Evolutionary conservation across 1,139 yeast genomes (phyloP), one percentile per base, ranked within the genome.

Genomic region (Tardiomyces depauwii): DNA sequence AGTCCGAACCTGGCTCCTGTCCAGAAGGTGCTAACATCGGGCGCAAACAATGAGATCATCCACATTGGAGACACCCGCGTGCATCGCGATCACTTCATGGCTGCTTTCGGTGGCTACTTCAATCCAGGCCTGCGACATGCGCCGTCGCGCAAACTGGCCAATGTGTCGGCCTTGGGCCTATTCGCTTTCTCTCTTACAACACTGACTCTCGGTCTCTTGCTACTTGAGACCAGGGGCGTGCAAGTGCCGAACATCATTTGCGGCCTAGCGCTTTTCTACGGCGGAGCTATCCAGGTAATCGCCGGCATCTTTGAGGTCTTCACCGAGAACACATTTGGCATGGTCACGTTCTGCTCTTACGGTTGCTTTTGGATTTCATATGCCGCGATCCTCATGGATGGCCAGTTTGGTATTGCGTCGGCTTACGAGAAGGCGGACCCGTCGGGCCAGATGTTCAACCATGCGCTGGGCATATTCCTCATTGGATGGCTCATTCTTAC

Each of bases 351-450:
- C 50, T 67, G 82, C 23, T 82, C 93, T 6, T 88, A 60, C 61
- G 96, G 94, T 51, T 95, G 91, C 0, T 88, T 87, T 66, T 88
- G 96, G 96, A 72, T 85, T 63, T 72, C 89, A 40, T 76, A 66
- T 55, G 93, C 79, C 51, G 89, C 91, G 25, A 74, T 88, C 50
- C 71, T 77, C 52, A 77, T 81, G 47, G 78, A 81, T 38, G 36
- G 16, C 10, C 73, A 82, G 59, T 88, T 88, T 64, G 89, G 91
- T 42, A 82, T 88, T 51, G 16, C 16, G 4, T 30, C 36, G 5
- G 36, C 36, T 3, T 30, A 30, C 36, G 5, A 30, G 10, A 10
- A 30, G 36, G 16, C 16, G 4, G 36, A 49, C 18, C 73, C 66
- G 38, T 67, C 59, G 7, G 36, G 36, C n/a, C 16, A 13, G 16